Evolutionary conservation across 164 flowering plant genomes (phyloP), one percentile per base, ranked within the genome.

Genomic region (Malania oleifera): DNA sequence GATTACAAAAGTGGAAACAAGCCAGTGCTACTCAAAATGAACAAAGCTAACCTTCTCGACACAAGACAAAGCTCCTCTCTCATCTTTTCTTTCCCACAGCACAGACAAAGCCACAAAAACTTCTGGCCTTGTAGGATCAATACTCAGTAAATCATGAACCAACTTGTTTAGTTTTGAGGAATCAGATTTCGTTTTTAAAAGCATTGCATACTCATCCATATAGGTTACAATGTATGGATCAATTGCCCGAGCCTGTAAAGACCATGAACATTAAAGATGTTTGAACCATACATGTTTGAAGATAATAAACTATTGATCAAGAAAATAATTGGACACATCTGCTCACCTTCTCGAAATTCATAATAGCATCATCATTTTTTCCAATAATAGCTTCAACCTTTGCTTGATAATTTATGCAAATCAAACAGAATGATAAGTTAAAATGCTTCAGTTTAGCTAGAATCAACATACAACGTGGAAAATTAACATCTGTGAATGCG

Each of bases 161-260:
- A 93, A 71, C 75, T 80, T 90, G 79, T 79, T 87, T 49, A 93
- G 75, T 82, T 85, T 93, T 34, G 77, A 59, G 61, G 69, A 52
- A 70, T 93, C 97, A 57, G 89, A 80, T 75, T 88, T 88, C 45
- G 63, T 60, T 81, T 86, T 86, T 59, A 93, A 74, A 73, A 93
- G 97, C 90, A 93, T 84, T 18, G 99, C 99, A 82, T 88, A 93
- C 77, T 93, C 99, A 75, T 93, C 99, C 99, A 93, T 93, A 67
- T 83, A 90, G 13, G 96, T 85, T 43, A 86, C 55, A 29, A 83
- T 51, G 59, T 76, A 83, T 35, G 97, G 99, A 77, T 93, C 99
- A 70, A 82, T 59, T 24, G 83, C 75, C 52, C 96, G 89, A 65
- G 77, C 99, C 99, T 93, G 85, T 40, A 54, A 69, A 66, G 56